Conservation (phyloP, 768 basidiomycete genomes). For the Termitomyces sp. region DNA sequence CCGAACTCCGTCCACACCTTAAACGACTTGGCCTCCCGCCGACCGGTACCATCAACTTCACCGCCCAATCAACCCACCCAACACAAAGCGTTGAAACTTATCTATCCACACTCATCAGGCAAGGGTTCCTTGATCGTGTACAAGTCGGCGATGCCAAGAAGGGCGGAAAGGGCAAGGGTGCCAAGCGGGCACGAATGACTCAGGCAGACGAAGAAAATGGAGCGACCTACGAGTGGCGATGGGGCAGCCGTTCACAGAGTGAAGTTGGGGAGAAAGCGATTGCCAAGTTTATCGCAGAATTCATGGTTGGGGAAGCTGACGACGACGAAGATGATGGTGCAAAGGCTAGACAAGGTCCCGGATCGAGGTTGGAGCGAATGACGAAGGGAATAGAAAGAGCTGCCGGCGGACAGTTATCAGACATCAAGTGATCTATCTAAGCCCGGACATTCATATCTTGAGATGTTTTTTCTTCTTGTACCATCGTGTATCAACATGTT, state of each 20-base stretch:
- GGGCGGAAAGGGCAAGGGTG: conserved; percentile 32
- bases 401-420: conserved; percentile 54
- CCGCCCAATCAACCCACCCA: conserved; percentile 45
- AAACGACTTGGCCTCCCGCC: conserved; percentile 64
- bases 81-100: conserved; percentile 59
- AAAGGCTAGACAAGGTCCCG: conserved; percentile 12
- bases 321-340: conserved; percentile 35
- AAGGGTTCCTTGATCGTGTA: conserved; percentile 76
- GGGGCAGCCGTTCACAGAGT: conserved; percentile 77
- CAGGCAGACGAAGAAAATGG: conserved; percentile 38
- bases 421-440: conserved; percentile 26
- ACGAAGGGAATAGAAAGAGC: conserved; percentile 58
- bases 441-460: not conserved
- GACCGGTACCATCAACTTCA: conserved; percentile 45
- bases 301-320: conserved; percentile 55
- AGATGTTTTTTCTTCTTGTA: not conserved
- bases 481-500: not conserved
- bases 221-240: conserved; percentile 70
- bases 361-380: conserved; percentile 31
- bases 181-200: conserved; percentile 53
- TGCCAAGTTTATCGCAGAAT: conserved; percentile 73
- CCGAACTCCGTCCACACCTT: conserved; percentile 67
- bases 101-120: conserved; percentile 59
- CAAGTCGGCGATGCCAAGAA: conserved; percentile 43
- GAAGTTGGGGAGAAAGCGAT: conserved; percentile 82